Evolutionary conservation across 1,284 basidiomycete species (phyloP), one percentile per base, ranked within the genome.

Genomic region (Hemileia vastatrix): DNA sequence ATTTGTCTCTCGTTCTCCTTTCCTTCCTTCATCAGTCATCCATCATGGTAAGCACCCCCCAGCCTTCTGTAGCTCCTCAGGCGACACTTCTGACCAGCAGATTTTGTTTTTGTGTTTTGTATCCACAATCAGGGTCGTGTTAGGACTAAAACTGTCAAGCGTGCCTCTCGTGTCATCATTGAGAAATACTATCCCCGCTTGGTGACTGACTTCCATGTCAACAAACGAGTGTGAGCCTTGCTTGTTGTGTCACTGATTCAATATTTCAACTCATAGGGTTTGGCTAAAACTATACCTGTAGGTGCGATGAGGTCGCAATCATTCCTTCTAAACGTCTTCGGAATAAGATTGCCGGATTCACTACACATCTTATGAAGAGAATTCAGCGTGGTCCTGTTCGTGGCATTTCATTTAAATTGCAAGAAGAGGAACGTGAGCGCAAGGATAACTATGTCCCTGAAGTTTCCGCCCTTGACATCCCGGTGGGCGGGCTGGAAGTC

Each of bases 321-420:
- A 91, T 99, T 71, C 94, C 94, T 68, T 96, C 94, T 64, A 98
- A 98, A 83, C 90, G 94, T 75, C 86, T 99, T 71, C 87, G 95
- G 77, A 99, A 99, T 90, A 99, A 98, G 85, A 90, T 99, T 75
- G 88, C 94, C 32, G 94, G 94, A 63, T 99, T 97, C 86, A 98
- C 95, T 70, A 99, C 94, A 75, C 95, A 99, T 79, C 83, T 99
- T 78, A 99, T 99, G 95, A 97, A 93, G 84, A 91, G 95, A 77
- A 99, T 99, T 77, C 91, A 96, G 80, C 87, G 87, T 71, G 94
- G 94, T n/a, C 95, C 95, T 74, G 95, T 99, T 69, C 91, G 93
- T 74, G 95, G 95, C 76, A 98, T 99, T 79, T 97, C 93, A 69
- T 99, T 98, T 91, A 96, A 96, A 82, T 88, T 99, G 71, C 95